Conservation (phyloP, 2,329 filamentous ascomycete species). For the Monilinia vaccinii-corymbosi region DNA sequence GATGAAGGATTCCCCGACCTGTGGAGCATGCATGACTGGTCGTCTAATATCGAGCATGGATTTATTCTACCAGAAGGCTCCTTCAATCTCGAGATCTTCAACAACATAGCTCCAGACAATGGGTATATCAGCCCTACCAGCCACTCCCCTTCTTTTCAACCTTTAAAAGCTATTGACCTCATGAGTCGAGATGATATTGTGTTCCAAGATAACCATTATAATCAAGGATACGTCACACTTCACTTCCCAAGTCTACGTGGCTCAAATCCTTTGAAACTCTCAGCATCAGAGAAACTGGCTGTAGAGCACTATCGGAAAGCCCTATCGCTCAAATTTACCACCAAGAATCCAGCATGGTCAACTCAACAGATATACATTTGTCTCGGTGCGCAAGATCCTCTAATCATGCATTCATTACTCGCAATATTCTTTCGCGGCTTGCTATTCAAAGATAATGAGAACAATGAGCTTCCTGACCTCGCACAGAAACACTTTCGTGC, state of each 20-base stretch:
- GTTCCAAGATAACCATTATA: neutral
- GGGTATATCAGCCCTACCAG: neutral
- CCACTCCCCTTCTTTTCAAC: neutral
- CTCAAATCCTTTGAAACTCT: neutral
- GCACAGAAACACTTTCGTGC: neutral
- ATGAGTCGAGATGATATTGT: neutral
- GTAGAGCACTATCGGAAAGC: neutral
- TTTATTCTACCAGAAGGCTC: neutral
- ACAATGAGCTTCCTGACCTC: neutral
- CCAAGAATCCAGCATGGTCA: neutral
- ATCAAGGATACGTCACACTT: neutral
- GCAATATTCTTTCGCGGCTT: constrained; percentile 2
- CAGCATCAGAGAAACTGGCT: neutral
- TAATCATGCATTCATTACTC: constrained; percentile 2
- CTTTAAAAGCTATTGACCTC: neutral
- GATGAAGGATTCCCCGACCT: neutral
- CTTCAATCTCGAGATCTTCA: neutral
- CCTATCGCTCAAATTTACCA: neutral
- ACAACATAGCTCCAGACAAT: neutral
- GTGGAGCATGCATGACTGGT: neutral
- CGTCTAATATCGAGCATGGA: neutral
- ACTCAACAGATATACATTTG: constrained; percentile 1
- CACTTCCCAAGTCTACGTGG: neutral
- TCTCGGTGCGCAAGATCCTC: constrained; percentile 3
- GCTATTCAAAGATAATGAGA: neutral